Evolutionary conservation across 2,329 filamentous ascomycete genomes (phyloP).

Genomic region (Apiospora pterosperma): DNA sequence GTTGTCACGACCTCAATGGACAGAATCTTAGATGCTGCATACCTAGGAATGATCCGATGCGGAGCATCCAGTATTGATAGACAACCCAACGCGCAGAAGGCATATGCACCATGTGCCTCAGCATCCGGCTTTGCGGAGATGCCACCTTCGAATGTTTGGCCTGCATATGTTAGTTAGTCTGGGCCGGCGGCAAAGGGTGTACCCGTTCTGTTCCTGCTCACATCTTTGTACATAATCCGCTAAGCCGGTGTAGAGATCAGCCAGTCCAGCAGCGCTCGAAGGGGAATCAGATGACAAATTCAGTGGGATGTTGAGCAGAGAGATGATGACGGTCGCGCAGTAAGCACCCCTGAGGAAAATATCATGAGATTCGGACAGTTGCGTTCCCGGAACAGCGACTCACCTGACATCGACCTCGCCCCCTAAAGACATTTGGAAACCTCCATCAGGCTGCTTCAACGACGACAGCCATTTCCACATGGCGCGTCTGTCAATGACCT

Average conservation of each 20-base stretch:
- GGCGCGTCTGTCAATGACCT: constrained; percentile 72
- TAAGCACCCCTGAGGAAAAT: constrained; percentile 69
- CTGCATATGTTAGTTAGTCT: constrained; percentile 40
- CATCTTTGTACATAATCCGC: constrained; percentile 79
- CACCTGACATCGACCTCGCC: constrained; percentile 92
- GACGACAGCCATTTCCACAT: constrained; percentile 90
- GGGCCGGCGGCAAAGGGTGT: constrained; percentile 10
- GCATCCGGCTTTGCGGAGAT: constrained; percentile 81
- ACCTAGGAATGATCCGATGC: constrained; percentile 69
- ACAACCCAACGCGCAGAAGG: constrained; percentile 89
- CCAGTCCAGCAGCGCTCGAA: constrained; percentile 58
- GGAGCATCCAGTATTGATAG: constrained; percentile 82
- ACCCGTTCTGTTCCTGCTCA: constrained; percentile 40
- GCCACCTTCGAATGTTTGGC: constrained; percentile 93
- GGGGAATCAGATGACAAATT: constrained; percentile 72
- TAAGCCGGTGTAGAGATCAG: constrained; percentile 67
- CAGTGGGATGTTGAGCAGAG: constrained; percentile 78
- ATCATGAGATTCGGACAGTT: constrained; percentile 13
- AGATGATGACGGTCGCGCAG: constrained; percentile 82
- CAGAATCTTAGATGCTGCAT: constrained; percentile 31
- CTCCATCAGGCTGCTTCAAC: constrained; percentile 83
- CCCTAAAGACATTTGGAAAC: constrained; percentile 82
- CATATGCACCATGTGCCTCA: constrained; percentile 95
- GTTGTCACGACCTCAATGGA: constrained; percentile 35
- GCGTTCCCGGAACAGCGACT: constrained; percentile 19